These are phyloP conservation scores for Moesziomyces parantarcticus DNA, from an alignment of 1,284 basidiomycete species.

Conservation along the genomic window DNA sequence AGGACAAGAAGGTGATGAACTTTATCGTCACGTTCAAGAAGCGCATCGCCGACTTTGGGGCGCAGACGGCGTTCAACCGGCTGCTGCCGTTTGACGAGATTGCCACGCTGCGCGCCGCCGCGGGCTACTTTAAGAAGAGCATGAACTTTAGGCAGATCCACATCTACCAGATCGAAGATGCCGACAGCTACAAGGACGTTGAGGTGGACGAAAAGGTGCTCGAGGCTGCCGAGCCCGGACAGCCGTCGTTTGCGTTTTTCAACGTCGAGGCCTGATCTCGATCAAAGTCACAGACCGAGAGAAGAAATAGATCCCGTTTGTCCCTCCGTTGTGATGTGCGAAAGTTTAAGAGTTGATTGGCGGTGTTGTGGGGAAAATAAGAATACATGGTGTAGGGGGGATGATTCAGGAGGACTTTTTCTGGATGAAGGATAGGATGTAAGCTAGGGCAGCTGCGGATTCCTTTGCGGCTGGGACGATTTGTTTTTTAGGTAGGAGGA, in stretches of 20 bases:
- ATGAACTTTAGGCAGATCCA: slow-evolving; percentile 80
- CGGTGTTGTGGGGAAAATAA: too few relatives aligned
- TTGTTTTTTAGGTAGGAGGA: slow-evolving; percentile 78
- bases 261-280: slow-evolving; percentile 36
- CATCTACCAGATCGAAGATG: slow-evolving; percentile 78
- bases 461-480: slow-evolving; percentile 76
- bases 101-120: slow-evolving; percentile 73
- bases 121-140: slow-evolving; percentile 81
- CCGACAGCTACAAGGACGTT: slow-evolving; percentile 70
- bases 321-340: too few relatives aligned
- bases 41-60: slow-evolving; percentile 83
- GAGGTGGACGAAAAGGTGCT: slow-evolving; percentile 78
- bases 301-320: too few relatives aligned
- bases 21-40: slow-evolving; percentile 94
- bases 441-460: slow-evolving; percentile 13
- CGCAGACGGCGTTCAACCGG: slow-evolving; percentile 85
- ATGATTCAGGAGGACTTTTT: slow-evolving; percentile 8
- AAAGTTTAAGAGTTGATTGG: background rate
- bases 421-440: slow-evolving; percentile 45
- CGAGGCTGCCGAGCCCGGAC: slow-evolving; percentile 86
- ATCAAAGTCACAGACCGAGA: too few relatives aligned
- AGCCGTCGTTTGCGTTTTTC: slow-evolving; percentile 36
- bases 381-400: background rate
- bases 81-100: slow-evolving; percentile 86
- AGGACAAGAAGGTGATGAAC: slow-evolving; percentile 96